These are phyloP conservation scores for Ramaria sp. DNA, from an alignment of 768 basidiomycete genomes.

Conservation along the genomic window DNA sequence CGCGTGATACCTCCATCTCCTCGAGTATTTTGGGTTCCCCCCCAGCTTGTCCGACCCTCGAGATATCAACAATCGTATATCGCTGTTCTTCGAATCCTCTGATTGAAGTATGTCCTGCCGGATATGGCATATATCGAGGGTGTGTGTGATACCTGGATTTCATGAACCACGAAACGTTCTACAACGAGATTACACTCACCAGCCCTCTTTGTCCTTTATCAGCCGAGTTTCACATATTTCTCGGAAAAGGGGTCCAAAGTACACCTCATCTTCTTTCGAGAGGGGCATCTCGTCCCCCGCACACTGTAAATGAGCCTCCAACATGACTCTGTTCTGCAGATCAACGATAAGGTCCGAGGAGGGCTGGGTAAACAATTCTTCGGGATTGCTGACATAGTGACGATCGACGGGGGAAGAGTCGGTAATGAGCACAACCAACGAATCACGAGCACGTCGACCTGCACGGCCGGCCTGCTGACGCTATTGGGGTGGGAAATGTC, in stretches of 20 bases:
- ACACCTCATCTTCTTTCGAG: constrained; percentile 47
- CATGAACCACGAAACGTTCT: background rate
- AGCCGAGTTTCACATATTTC: constrained; percentile 54
- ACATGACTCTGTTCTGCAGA: constrained; percentile 57
- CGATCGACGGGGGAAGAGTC: constrained; percentile 58
- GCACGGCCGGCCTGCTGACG: constrained; percentile 85
- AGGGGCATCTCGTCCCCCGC: constrained; percentile 82
- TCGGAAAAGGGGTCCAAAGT: constrained; percentile 56
- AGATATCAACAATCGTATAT: constrained; percentile 64
- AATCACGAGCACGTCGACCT: constrained; percentile 70
- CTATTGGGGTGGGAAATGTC: constrained; percentile 24
- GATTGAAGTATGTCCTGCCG: constrained; percentile 61
- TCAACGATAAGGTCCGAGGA: constrained; percentile 60
- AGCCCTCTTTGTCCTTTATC: constrained; percentile 64
- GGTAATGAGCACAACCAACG: constrained; percentile 63
- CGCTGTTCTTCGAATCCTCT: constrained; percentile 70
- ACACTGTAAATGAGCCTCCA: constrained; percentile 84
- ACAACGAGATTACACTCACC: constrained; percentile 31
- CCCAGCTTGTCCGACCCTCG: constrained; percentile 25
- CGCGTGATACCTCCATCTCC: constrained; percentile 74
- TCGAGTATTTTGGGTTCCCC: constrained; percentile 45
- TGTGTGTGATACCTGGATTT: constrained; percentile 66
- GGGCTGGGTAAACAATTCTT: constrained; percentile 54
- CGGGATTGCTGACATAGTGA: constrained; percentile 59
- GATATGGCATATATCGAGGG: constrained; percentile 68